Conservation (phyloP, 345 rosid species). For the Aurinia saxatilis region DNA sequence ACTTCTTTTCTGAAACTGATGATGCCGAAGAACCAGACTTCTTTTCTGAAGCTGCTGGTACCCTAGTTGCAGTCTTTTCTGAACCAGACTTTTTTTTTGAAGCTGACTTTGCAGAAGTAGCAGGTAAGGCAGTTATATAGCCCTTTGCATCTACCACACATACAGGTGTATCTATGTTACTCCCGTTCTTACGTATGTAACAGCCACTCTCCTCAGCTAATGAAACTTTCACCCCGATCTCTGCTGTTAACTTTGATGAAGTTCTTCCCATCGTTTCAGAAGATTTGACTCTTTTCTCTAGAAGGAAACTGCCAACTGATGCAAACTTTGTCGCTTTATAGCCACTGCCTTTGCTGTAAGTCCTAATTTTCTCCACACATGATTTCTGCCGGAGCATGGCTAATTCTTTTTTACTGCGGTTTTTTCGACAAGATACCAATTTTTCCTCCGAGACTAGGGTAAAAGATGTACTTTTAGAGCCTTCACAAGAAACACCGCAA, state of each 20-base stretch:
- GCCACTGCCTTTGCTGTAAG: conserved; percentile 28
- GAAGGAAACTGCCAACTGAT: conserved; percentile 31
- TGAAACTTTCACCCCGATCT: conserved; percentile 29
- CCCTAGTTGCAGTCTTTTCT: conserved; percentile 1
- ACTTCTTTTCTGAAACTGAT: conserved; percentile 15
- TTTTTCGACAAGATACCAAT: conserved; percentile 51
- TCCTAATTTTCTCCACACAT: conserved; percentile 26
- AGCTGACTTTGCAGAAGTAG: conserved; percentile 3
- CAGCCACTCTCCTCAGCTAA: conserved; percentile 11
- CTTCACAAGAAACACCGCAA: conserved; percentile 30
- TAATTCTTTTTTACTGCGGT: conserved; percentile 56
- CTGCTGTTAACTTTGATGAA: conserved; percentile 28
- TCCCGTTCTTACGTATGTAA: conserved; percentile 14
- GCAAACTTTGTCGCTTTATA: conserved; percentile 30
- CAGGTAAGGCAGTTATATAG: conserved; percentile 19
- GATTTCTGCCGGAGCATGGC: conserved; percentile 65
- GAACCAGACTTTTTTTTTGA: conserved; percentile 19
- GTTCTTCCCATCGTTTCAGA: conserved; percentile 12
- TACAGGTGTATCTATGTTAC: conserved; percentile 20
- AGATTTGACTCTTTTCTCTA: conserved; percentile 29
- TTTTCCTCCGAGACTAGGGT: conserved; percentile 55
- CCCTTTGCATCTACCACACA: conserved; percentile 22
- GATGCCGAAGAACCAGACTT: conserved; percentile 13
- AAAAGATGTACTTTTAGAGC: conserved; percentile 55
- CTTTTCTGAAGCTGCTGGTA: conserved; percentile 9